Evolutionary conservation across 1,284 basidiomycete species (phyloP).

Genomic region (Boletus sp.): DNA sequence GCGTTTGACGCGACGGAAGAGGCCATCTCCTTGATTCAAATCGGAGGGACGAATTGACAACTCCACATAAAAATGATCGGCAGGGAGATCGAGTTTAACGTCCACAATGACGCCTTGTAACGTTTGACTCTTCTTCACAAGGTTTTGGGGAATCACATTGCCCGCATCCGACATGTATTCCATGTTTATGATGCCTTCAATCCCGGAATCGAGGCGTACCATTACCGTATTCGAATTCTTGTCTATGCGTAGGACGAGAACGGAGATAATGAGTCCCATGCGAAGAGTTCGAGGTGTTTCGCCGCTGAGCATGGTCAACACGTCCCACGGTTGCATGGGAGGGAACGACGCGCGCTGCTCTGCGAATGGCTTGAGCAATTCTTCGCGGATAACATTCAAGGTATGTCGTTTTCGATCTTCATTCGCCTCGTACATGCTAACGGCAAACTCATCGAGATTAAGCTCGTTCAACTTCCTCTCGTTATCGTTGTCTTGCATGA

Average conservation of each 20-base stretch:
- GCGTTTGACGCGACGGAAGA: slow-evolving; percentile 57
- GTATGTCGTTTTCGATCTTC: slow-evolving; percentile 85
- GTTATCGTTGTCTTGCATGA: slow-evolving; percentile 83
- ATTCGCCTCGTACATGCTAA: slow-evolving; percentile 82
- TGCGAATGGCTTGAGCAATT: slow-evolving; percentile 82
- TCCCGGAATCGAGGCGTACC: slow-evolving; percentile 85
- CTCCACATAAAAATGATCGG: slow-evolving; percentile 68
- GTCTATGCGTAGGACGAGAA: slow-evolving; percentile 62
- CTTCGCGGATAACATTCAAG: slow-evolving; percentile 83
- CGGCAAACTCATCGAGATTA: slow-evolving; percentile 94
- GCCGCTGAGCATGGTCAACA: slow-evolving; percentile 93
- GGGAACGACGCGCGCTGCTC: slow-evolving; percentile 75
- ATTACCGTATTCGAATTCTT: slow-evolving; percentile 41
- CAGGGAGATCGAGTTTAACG: slow-evolving; percentile 59
- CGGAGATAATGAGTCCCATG: slow-evolving; percentile 82
- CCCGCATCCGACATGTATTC: slow-evolving; percentile 59
- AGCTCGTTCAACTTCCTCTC: slow-evolving; percentile 86
- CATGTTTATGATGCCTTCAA: slow-evolving; percentile 79
- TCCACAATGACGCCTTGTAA: slow-evolving; percentile 80
- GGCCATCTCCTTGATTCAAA: slow-evolving; percentile 60
- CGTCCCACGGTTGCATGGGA: slow-evolving; percentile 71
- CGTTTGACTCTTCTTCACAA: slow-evolving; percentile 73
- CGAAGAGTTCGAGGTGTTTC: slow-evolving; percentile 82
- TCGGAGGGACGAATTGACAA: slow-evolving; percentile 76
- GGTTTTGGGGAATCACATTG: slow-evolving; percentile 41